Conservation (phyloP, 2,329 filamentous ascomycete genomes). For the Domatiomyces catenatus region DNA sequence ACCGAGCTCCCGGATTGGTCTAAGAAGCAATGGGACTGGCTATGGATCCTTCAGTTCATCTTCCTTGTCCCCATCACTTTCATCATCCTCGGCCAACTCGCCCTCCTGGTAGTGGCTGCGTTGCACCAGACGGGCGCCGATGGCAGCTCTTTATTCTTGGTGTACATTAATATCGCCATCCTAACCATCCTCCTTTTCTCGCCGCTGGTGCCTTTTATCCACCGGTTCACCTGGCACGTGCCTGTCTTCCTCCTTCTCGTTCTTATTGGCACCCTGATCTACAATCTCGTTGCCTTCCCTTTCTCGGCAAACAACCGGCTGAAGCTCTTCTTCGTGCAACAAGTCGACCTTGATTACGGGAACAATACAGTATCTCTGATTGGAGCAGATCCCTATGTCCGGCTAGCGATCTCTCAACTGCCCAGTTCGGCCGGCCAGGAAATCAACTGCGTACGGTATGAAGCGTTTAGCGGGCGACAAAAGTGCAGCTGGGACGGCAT, state of each 20-base stretch:
- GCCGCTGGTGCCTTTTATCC: constrained; percentile 69
- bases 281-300: constrained; percentile 76
- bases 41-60: constrained; percentile 77
- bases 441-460: constrained; percentile 34
- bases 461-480: constrained; percentile 26
- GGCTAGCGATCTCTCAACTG: constrained; percentile 49
- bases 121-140: constrained; percentile 72
- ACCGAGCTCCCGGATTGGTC: constrained; percentile 70
- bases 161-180: constrained; percentile 54
- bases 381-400: constrained; percentile 53
- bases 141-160: constrained; percentile 54
- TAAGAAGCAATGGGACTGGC: constrained; percentile 59
- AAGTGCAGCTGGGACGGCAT: constrained; percentile 60
- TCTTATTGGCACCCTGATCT: constrained; percentile 61
- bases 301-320: constrained; percentile 66
- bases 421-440: constrained; percentile 53
- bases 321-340: constrained; percentile 78
- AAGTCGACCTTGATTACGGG: constrained; percentile 60
- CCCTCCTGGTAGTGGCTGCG: constrained; percentile 54
- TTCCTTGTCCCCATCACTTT: constrained; percentile 63
- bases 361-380: constrained; percentile 52
- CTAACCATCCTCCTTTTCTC: constrained; percentile 58
- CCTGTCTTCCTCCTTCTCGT: constrained; percentile 61
- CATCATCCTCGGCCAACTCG: constrained; percentile 61
- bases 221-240: constrained; percentile 70